These are phyloP conservation scores for Pleurostoma richardsiae DNA, from an alignment of 2,329 filamentous ascomycete genomes.

Conservation along the genomic window DNA sequence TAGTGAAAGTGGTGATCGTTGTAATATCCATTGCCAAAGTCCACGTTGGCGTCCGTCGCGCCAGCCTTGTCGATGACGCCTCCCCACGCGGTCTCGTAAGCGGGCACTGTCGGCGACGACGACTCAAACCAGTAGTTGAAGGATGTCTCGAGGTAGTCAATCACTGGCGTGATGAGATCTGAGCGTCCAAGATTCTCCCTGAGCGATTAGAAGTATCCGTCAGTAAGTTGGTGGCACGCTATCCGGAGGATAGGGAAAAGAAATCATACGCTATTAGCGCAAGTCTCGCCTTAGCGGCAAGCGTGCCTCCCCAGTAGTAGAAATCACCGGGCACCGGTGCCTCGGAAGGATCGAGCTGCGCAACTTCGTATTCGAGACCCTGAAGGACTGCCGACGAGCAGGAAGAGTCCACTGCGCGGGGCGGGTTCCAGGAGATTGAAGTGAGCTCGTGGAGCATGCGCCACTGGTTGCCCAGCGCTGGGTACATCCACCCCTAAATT, in stretches of 20 bases:
- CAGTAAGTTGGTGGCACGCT: not conserved
- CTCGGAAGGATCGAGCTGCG: constrained; percentile 9
- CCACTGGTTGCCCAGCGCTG: constrained; percentile 14
- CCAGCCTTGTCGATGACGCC: constrained; percentile 16
- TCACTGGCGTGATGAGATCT: constrained; percentile 12
- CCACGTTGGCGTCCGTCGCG: constrained; percentile 10
- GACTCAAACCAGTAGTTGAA: constrained; percentile 15
- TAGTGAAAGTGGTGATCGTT: constrained; percentile 24
- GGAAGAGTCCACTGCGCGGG: constrained; percentile 13
- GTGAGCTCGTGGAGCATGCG: constrained; percentile 12
- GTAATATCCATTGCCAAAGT: constrained; percentile 20
- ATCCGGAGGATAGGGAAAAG: not conserved
- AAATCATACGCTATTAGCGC: constrained; percentile 16
- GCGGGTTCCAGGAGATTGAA: constrained; percentile 14
- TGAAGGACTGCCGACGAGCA: constrained; percentile 11
- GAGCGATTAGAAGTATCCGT: constrained; percentile 2
- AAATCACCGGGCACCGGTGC: constrained; percentile 15
- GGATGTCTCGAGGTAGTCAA: constrained; percentile 13
- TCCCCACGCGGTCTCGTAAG: constrained; percentile 17
- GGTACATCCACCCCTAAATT: constrained; percentile 16
- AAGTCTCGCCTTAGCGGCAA: constrained; percentile 13
- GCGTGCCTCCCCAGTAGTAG: constrained; percentile 16
- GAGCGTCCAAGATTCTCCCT: constrained; percentile 14
- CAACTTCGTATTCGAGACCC: constrained; percentile 15
- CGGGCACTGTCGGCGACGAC: constrained; percentile 8